Evolutionary conservation across 2,329 filamentous ascomycete species (phyloP).

Genomic region (Fonsecaea pedrosoi): DNA sequence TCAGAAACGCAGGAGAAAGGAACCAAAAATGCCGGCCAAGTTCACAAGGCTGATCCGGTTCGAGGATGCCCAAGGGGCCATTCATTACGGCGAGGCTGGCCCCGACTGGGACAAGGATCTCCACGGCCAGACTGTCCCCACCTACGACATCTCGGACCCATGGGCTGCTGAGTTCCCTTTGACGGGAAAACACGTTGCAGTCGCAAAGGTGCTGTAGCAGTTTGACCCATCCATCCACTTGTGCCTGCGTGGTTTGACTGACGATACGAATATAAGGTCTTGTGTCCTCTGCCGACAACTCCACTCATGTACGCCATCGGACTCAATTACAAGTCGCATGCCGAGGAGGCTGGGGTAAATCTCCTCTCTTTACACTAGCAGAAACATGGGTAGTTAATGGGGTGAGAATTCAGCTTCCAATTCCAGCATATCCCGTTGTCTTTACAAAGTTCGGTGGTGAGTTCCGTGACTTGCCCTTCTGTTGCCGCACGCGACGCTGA

Average conservation of each 20-base stretch:
- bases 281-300: slow-evolving; percentile 12
- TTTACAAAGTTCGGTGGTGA: slow-evolving; percentile 13
- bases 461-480: neutral
- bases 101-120: neutral
- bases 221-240: neutral
- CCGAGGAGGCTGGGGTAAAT: slow-evolving; percentile 45
- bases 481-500: neutral
- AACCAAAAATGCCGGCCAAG: neutral
- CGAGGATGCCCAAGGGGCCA: slow-evolving; percentile 4
- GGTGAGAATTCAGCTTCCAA: slow-evolving; percentile 2
- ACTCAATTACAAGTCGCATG: slow-evolving; percentile 53
- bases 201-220: neutral
- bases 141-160: neutral
- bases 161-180: slow-evolving; percentile 2
- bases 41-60: slow-evolving; percentile 10
- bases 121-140: neutral
- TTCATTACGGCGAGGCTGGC: slow-evolving; percentile 17
- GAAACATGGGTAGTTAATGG: neutral
- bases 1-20: neutral
- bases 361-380: neutral
- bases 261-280: slow-evolving; percentile 1
- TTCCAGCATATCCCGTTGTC: slow-evolving; percentile 8
- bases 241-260: neutral
- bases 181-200: neutral
- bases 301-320: slow-evolving; percentile 53